Evolutionary conservation across 768 basidiomycete genomes (phyloP).

Genomic region (Serpula lacrymans): DNA sequence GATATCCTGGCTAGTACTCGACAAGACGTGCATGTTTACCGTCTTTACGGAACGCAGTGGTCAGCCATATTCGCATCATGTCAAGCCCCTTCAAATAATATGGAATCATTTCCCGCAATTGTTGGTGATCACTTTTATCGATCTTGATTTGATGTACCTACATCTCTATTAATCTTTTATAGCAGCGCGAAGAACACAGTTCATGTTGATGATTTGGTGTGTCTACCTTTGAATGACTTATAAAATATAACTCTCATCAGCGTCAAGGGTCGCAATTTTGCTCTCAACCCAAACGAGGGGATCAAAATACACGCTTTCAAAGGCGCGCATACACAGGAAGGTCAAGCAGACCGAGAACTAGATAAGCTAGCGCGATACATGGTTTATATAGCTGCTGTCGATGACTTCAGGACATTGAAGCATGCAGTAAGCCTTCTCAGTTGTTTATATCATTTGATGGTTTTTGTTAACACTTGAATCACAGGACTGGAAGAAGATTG

Average conservation of each 20-base stretch:
- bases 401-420: conserved; percentile 60
- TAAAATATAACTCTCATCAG: background rate
- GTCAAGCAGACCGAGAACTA: conserved; percentile 67
- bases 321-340: conserved; percentile 64
- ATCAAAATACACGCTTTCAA: conserved; percentile 83
- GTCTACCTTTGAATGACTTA: conserved; percentile 14
- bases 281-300: conserved; percentile 80
- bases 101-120: conserved; percentile 87
- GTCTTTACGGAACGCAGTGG: conserved; percentile 74
- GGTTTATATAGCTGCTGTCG: conserved; percentile 52
- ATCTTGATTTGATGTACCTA: background rate
- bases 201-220: conserved; percentile 81
- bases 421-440: conserved; percentile 58
- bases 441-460: too few species aligned
- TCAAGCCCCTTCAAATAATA: conserved; percentile 80
- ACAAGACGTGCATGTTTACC: conserved; percentile 87
- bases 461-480: background rate
- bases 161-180: conserved; percentile 1
- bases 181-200: conserved; percentile 74
- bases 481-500: conserved; percentile 33
- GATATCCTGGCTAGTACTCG: conserved; percentile 53
- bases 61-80: conserved; percentile 75
- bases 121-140: conserved; percentile 36
- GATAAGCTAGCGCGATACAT: conserved; percentile 63
- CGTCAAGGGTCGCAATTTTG: conserved; percentile 74